Percentiles rank a stretch among this genome's conserved stretches.
Conservation (phyloP, 805 yeast genomes). For the Yarrowia divulgata region DNA sequence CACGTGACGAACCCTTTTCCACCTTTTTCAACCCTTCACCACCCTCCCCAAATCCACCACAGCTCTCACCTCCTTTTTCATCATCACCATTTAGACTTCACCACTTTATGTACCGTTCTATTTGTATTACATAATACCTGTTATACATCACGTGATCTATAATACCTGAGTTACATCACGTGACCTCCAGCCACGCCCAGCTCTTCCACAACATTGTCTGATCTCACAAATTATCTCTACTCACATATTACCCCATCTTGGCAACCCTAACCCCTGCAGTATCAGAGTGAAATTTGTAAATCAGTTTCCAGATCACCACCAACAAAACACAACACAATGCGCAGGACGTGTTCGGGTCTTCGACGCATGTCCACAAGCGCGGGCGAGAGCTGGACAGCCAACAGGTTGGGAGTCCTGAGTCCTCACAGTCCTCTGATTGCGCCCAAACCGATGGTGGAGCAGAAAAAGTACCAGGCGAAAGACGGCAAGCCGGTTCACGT, state of each 20-base stretch:
- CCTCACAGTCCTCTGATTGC: background rate
- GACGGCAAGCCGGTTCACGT: background rate
- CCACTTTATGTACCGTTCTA: too few relatives aligned
- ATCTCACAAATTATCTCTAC: too few relatives aligned
- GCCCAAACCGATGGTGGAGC: background rate
- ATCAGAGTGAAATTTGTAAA: constrained; percentile 9
- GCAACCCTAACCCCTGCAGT: constrained; percentile 28
- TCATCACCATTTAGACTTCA: background rate
- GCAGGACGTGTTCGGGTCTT: constrained; percentile 8
- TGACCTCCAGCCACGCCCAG: too few relatives aligned
- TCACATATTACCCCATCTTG: background rate
- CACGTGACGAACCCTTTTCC: too few relatives aligned
- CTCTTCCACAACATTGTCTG: too few relatives aligned
- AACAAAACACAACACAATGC: constrained; percentile 14
- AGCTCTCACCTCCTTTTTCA: background rate
- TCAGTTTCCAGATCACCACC: background rate
- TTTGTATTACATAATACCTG: too few relatives aligned
- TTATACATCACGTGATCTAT: too few relatives aligned
- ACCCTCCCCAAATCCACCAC: background rate
- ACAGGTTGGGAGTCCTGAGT: constrained; percentile 11
- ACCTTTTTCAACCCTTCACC: too few relatives aligned
- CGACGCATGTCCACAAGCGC: constrained; percentile 27
- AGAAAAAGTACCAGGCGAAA: background rate
- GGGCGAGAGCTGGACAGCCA: background rate
- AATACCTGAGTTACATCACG: too few relatives aligned